Evolutionary conservation across 148 eudicot genomes (phyloP).

Genomic region (Spergularia bocconei): DNA sequence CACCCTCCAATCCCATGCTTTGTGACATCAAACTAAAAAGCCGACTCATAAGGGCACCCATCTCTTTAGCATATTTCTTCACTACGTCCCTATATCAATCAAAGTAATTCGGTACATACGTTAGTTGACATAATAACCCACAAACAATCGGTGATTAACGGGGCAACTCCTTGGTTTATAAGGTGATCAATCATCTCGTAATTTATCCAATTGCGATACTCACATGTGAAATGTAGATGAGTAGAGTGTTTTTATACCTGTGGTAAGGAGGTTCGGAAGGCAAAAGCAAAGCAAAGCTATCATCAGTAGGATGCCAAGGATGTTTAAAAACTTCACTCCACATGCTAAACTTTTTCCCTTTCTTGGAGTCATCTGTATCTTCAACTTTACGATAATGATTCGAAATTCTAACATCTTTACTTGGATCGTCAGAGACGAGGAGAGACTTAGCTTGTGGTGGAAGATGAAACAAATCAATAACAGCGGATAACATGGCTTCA

Average conservation of each 20-base stretch:
- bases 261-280: constrained; percentile 24
- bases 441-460: constrained; percentile 37
- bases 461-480: constrained; percentile 29
- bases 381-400: constrained; percentile 32
- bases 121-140: not conserved
- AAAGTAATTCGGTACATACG: not conserved
- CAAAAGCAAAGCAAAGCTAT: constrained; percentile 16
- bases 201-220: too few relatives aligned
- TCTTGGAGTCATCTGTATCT: not conserved
- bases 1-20: constrained; percentile 30
- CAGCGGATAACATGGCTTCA: constrained; percentile 29
- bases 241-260: constrained; percentile 6
- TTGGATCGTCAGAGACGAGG: constrained; percentile 32
- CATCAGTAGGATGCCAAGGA: constrained; percentile 34
- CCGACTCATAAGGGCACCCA: constrained; percentile 20
- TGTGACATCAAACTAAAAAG: constrained; percentile 31
- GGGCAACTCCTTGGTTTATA: too few relatives aligned
- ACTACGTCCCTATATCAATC: constrained; percentile 8
- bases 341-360: constrained; percentile 24
- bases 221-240: too few relatives aligned
- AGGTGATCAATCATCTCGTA: too few relatives aligned
- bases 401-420: constrained; percentile 34
- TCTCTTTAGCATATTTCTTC: constrained; percentile 26
- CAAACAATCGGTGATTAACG: too few relatives aligned
- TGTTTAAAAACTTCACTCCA: constrained; percentile 42